Evolutionary conservation across 805 yeast genomes (phyloP).

Genomic region (Cyberlindnera japonica): DNA sequence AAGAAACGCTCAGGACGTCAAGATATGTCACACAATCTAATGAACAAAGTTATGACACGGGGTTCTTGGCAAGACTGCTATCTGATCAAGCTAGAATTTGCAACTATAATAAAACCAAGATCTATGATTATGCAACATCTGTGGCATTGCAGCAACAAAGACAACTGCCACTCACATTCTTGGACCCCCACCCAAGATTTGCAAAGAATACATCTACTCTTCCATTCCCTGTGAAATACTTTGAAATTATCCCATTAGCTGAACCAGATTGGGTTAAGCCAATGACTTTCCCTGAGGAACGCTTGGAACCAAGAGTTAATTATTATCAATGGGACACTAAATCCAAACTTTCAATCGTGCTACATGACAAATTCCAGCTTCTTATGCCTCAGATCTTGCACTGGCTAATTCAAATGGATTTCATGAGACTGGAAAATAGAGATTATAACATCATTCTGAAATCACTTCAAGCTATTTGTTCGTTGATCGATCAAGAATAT

Average conservation of each 20-base stretch:
- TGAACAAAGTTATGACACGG: background rate
- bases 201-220: background rate
- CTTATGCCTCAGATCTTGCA: background rate
- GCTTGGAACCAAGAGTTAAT: no score
- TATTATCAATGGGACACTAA: no score
- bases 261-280: no score
- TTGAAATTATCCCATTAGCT: no score
- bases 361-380: background rate
- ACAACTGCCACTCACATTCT: background rate
- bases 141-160: background rate
- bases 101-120: background rate
- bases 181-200: background rate
- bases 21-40: background rate
- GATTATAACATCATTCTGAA: no score
- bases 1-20: background rate
- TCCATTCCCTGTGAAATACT: no score
- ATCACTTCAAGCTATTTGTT: no score
- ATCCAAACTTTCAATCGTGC: no score
- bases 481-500: background rate
- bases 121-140: background rate
- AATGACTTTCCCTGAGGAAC: no score
- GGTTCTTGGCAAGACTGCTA: background rate
- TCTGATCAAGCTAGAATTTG: background rate
- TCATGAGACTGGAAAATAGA: background rate
- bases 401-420: background rate